A percentile compares a stretch with the other conserved stretches of the same genome.
Evolutionary conservation across 441 rosid genomes (phyloP).

Genomic region (Aquilaria agallochum): DNA sequence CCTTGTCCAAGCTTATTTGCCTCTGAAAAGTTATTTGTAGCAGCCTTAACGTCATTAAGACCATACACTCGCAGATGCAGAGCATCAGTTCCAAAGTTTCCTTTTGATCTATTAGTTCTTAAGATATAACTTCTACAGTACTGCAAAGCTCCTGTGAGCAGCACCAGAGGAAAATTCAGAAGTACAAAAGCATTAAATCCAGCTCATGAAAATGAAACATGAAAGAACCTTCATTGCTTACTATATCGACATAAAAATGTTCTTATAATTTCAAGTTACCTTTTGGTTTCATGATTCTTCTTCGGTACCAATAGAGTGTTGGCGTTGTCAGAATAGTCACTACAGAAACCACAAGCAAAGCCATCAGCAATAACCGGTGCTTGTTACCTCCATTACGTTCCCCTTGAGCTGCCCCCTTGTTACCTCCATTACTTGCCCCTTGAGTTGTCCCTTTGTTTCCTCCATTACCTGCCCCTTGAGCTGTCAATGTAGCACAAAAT

Average conservation of each 20-base stretch:
- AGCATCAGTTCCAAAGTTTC: constrained; percentile 15
- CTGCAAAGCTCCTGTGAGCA: constrained; percentile 14
- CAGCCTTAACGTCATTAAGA: constrained; percentile 19
- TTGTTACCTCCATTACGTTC: constrained; percentile 8
- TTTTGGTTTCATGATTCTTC: constrained; percentile 3
- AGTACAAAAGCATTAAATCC: neutral
- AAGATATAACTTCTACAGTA: neutral
- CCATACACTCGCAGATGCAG: constrained; percentile 29
- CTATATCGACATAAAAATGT: no score
- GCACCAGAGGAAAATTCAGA: neutral
- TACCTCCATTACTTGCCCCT: no score
- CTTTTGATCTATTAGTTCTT: constrained; percentile 2
- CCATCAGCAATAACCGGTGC: constrained; percentile 12
- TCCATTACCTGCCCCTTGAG: neutral
- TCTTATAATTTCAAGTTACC: constrained; percentile 11
- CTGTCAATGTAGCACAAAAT: constrained; percentile 17
- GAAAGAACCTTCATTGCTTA: no score
- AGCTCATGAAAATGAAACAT: neutral
- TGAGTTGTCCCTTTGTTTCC: no score
- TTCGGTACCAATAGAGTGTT: constrained; percentile 10
- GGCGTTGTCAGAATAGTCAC: constrained; percentile 10
- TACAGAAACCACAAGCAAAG: constrained; percentile 18
- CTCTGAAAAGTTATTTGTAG: constrained; percentile 26
- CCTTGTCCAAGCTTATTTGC: constrained; percentile 33
- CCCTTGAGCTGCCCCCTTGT: neutral